These are phyloP conservation scores for Fusarium acutatum DNA, from an alignment of 2,329 filamentous ascomycete species.

Conservation along the genomic window DNA sequence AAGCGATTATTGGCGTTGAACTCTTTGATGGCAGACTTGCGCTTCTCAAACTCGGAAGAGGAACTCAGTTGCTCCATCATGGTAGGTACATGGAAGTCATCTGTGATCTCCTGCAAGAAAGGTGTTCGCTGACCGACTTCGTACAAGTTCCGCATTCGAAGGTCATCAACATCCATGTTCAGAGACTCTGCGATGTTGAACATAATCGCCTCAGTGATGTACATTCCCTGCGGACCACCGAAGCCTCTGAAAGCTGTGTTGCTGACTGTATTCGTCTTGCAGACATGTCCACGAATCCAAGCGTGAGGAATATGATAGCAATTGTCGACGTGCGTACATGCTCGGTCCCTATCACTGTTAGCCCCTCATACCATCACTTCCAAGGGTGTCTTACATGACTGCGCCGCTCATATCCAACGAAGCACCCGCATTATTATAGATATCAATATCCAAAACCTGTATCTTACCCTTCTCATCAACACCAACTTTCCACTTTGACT, in stretches of 20 bases:
- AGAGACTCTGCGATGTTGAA: neutral
- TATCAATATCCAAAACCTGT: neutral
- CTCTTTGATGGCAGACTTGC: neutral
- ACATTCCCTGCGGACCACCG: neutral
- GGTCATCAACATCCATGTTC: neutral
- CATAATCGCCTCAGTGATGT: neutral
- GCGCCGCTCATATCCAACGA: neutral
- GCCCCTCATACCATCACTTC: rapidly evolving
- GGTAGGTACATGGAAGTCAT: neutral
- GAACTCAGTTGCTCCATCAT: neutral
- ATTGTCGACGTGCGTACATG: neutral
- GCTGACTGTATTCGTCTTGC: neutral
- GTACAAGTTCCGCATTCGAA: neutral
- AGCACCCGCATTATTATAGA: neutral
- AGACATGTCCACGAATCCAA: neutral
- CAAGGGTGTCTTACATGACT: neutral
- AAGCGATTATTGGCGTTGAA: neutral
- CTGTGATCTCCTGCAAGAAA: neutral
- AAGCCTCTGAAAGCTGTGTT: neutral
- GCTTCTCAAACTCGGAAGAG: neutral
- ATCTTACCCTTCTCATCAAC: neutral
- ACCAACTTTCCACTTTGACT: neutral
- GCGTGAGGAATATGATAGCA: neutral
- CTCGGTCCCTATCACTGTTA: neutral
- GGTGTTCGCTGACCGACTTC: neutral